Conservation (phyloP, 129 eudicot genomes). For the Centrapalus pauciflorus region DNA sequence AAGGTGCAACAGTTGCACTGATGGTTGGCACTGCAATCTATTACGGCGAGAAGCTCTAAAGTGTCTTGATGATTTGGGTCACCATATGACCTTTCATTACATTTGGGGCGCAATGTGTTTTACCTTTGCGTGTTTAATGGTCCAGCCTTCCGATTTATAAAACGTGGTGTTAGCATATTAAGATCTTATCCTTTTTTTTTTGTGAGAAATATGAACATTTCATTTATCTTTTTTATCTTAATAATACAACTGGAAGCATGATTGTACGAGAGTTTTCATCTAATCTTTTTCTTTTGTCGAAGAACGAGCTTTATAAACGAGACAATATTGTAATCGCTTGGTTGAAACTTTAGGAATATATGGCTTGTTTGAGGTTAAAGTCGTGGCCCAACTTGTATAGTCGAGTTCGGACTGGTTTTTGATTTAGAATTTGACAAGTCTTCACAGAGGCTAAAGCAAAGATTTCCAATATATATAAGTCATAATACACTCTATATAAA, state of each 20-base stretch:
- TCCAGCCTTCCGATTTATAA: not conserved
- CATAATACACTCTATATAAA: no score
- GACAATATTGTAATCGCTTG: no score
- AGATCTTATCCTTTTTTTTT: not conserved
- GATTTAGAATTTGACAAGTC: no score
- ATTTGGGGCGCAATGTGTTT: not conserved
- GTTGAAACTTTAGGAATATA: no score
- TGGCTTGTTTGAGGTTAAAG: no score
- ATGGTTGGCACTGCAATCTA: constrained; percentile 82
- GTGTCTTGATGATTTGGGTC: not conserved
- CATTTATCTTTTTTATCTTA: not conserved
- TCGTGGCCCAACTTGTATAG: no score
- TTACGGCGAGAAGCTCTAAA: constrained; percentile 52
- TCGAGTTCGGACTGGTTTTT: no score
- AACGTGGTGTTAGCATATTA: not conserved
- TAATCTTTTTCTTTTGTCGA: not conserved
- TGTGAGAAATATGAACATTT: not conserved
- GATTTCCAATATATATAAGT: no score
- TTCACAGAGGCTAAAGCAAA: no score
- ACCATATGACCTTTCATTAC: not conserved
- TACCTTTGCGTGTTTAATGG: not conserved
- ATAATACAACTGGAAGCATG: constrained; percentile 1
- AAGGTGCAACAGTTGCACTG: constrained; percentile 85
- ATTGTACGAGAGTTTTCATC: not conserved
- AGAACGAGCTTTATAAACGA: no score